A percentile compares a stretch with the other conserved stretches of the same genome.
phyloP scores from a whole-genome alignment of 306 rosid genomes.

The Medicago lupulina region DNA sequence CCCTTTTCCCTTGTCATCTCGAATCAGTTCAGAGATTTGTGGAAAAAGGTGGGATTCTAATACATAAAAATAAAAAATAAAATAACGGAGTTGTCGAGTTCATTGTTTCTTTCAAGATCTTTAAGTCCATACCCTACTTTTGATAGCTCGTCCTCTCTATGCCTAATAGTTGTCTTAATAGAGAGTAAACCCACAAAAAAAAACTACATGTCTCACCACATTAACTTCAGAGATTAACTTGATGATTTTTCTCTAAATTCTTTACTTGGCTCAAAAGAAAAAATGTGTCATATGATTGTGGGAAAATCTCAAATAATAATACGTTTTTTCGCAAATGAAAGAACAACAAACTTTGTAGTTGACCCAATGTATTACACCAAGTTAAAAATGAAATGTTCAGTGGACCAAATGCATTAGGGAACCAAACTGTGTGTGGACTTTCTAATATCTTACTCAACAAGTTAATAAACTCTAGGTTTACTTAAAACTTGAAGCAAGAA shows the following conservation, averaged over 20 bases:
- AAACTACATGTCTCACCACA: neutral
- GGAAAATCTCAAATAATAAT: neutral
- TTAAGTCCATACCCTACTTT: neutral
- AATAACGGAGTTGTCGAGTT: neutral
- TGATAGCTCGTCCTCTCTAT: neutral
- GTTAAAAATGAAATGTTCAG: no score
- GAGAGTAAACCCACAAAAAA: neutral
- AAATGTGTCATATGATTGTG: neutral
- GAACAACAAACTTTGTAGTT: neutral
- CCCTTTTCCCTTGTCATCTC: neutral
- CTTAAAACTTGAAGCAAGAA: neutral
- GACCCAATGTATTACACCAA: no score
- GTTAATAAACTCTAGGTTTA: neutral
- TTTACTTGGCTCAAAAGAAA: neutral
- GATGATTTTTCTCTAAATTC: conserved; percentile 2
- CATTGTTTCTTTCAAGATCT: neutral
- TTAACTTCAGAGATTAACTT: neutral
- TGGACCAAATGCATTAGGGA: no score
- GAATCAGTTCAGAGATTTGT: neutral
- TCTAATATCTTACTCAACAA: neutral
- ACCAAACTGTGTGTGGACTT: no score
- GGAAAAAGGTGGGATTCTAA: neutral
- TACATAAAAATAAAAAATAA: neutral
- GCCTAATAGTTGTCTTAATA: neutral
- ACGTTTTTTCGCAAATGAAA: neutral